phyloP scores from a whole-genome alignment of 306 rosid species.

The Cicer judaicum region DNA sequence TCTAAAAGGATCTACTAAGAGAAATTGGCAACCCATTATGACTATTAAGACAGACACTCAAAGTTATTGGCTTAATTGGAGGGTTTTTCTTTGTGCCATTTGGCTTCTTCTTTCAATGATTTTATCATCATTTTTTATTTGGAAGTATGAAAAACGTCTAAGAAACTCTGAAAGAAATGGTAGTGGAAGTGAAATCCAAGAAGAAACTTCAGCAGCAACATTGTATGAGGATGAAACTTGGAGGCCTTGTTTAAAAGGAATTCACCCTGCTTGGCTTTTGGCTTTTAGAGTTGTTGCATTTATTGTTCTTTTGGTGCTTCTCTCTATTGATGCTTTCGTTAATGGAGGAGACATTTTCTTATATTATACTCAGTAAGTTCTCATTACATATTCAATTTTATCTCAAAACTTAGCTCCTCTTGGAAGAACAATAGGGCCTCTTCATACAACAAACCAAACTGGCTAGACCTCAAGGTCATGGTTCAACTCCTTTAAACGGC shows the following conservation, averaged over 20 bases:
- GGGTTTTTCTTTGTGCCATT: constrained; percentile 67
- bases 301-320: constrained; percentile 76
- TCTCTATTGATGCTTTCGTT: constrained; percentile 58
- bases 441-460: background rate
- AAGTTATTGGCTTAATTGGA: constrained; percentile 93
- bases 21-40: constrained; percentile 84
- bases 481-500: too few relatives aligned
- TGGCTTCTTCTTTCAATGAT: constrained; percentile 60
- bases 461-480: too few relatives aligned
- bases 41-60: constrained; percentile 70
- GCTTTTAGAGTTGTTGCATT: constrained; percentile 81
- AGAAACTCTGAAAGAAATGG: constrained; percentile 42
- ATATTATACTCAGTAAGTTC: constrained; percentile 86
- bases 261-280: constrained; percentile 96
- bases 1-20: constrained; percentile 73
- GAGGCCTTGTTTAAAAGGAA: constrained; percentile 83
- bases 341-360: constrained; percentile 84
- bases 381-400: constrained; percentile 26
- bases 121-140: constrained; percentile 57
- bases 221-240: constrained; percentile 93
- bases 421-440: constrained; percentile 33
- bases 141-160: constrained; percentile 59
- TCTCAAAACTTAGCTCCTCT: constrained; percentile 20
- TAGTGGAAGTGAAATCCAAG: constrained; percentile 39
- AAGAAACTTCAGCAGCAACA: constrained; percentile 61